Percentiles rank a stretch among this genome's conserved stretches.
These are phyloP conservation scores for Ensete ventricosum DNA, from an alignment of 176 grass and related monocot genomes.

Conservation along the genomic window DNA sequence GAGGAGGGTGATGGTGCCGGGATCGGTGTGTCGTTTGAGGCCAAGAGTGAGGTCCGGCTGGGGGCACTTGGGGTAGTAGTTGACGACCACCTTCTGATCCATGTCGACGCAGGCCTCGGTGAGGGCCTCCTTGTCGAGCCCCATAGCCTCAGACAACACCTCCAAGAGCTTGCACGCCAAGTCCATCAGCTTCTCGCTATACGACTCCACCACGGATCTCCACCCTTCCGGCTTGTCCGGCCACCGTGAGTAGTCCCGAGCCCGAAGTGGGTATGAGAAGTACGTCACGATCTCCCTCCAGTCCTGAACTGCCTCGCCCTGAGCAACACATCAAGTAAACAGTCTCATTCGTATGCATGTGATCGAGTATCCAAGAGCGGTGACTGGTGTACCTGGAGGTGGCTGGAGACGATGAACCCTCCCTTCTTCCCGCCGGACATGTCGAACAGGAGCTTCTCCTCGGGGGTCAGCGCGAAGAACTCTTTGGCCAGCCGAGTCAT, in stretches of 20 bases:
- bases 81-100: constrained; percentile 93
- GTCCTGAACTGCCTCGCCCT: constrained; percentile 86
- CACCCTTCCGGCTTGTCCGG: constrained; percentile 72
- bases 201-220: constrained; percentile 48
- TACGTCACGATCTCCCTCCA: constrained; percentile 91
- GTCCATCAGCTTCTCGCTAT: constrained; percentile 66
- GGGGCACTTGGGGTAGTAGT: constrained; percentile 92
- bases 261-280: constrained; percentile 73
- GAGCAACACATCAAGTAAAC: not conserved
- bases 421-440: constrained; percentile 97
- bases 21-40: constrained; percentile 86
- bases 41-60: constrained; percentile 91
- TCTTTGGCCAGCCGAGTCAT: constrained; percentile 49
- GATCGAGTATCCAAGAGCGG: too few species aligned
- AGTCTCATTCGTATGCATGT: too few species aligned
- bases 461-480: constrained; percentile 71
- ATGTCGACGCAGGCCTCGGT: constrained; percentile 67
- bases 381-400: constrained; percentile 49
- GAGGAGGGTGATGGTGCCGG: constrained; percentile 85
- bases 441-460: constrained; percentile 73
- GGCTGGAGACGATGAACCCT: constrained; percentile 94
- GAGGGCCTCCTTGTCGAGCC: constrained; percentile 47
- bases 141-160: constrained; percentile 84
- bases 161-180: constrained; percentile 62
- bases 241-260: constrained; percentile 73